phyloP scores from a whole-genome alignment of 1,284 basidiomycete species.

The Apiotrichum veenhuisii region DNA sequence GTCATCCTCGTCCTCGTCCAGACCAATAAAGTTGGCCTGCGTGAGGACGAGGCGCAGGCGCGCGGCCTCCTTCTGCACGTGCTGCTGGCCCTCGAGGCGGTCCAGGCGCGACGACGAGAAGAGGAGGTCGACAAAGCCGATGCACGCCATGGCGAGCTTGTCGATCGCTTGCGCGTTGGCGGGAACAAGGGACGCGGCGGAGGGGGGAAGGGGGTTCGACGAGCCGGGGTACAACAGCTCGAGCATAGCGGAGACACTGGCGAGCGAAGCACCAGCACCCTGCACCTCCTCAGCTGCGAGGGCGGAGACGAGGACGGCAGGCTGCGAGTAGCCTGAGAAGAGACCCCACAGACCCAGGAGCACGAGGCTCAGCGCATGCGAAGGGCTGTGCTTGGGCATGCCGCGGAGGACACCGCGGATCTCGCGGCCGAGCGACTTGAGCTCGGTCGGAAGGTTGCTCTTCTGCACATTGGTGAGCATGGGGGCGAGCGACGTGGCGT shows the following conservation, averaged over 20 bases:
- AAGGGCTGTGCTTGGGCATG: slow-evolving; percentile 35
- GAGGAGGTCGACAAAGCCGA: slow-evolving; percentile 44
- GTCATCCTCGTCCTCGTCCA: slow-evolving; percentile 23
- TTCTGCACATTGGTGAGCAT: slow-evolving; percentile 32
- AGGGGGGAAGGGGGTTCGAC: slow-evolving; percentile 11
- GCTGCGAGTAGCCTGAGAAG: slow-evolving; percentile 37
- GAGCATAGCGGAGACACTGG: slow-evolving; percentile 39
- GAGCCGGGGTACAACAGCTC: slow-evolving; percentile 42
- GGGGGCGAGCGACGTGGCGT: slow-evolving; percentile 21
- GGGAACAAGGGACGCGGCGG: slow-evolving; percentile 10
- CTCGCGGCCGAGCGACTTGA: slow-evolving; percentile 34
- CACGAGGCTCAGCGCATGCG: slow-evolving; percentile 46
- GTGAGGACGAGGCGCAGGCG: slow-evolving; percentile 41
- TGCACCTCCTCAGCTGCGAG: slow-evolving; percentile 44
- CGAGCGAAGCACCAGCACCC: slow-evolving; percentile 28
- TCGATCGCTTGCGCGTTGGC: slow-evolving; percentile 41
- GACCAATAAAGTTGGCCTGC: slow-evolving; percentile 38
- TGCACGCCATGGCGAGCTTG: slow-evolving; percentile 43
- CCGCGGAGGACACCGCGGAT: slow-evolving; percentile 36
- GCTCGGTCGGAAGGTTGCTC: slow-evolving; percentile 22
- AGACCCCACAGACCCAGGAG: slow-evolving; percentile 48
- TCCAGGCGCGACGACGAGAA: slow-evolving; percentile 25
- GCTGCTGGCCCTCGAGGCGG: slow-evolving; percentile 25
- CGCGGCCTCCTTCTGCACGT: slow-evolving; percentile 33
- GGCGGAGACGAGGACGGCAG: slow-evolving; percentile 41